Base-by-base conservation (phyloP, 306 rosid genomes). In the Chamaecrista fasciculata region DNA sequence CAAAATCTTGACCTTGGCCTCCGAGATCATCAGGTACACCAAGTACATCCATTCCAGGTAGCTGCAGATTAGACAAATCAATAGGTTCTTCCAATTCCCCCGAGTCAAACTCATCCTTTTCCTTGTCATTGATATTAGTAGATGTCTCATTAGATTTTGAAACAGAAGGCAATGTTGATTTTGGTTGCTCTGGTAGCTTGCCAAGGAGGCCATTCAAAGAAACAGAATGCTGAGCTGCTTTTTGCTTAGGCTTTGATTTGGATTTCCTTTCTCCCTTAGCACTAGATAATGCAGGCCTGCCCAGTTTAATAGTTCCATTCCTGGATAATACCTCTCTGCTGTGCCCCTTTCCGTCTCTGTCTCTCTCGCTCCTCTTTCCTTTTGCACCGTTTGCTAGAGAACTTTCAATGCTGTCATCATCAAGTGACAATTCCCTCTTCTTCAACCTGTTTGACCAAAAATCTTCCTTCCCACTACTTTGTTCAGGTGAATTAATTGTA, bases 321-420 rank as follows among this genome's bases (percentile, higher is more conserved):
- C 95, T 89, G 72, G 92, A 79, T 55, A 66, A 44, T 67, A 80
- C 82, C 79, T 89, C 97, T 77, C 90, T 85, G 78, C 75, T 73
- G 66, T 91, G 86, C 82, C 88, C 96, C 75, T 88, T 91, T 58
- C 93, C 97, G 43, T 92, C 97, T 82, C 97, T 85, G 75, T 91
- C 97, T 79, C 96, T 89, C 74, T 91, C 97, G 43, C 95, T 92
- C 79, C 97, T 85, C 91, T 82, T 89, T 67, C 97, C 96, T 81
- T 87, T 92, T 64, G 96, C 86, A 79, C 86, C 84, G 72, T 83
- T 89, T 33, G 89, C 85, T 49, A 92, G 79, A 78, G 88, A 81
- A 80, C 62, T 67, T 60, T 94, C 91, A 62, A 89, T 78, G 73
- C 76, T 90, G 16, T 87, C 87, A 74, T 89, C 97, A 66, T 89